A percentile compares a stretch with the other conserved stretches of the same genome.
phyloP scores from a whole-genome alignment of 441 rosid genomes.

The Melianthus villosus region DNA sequence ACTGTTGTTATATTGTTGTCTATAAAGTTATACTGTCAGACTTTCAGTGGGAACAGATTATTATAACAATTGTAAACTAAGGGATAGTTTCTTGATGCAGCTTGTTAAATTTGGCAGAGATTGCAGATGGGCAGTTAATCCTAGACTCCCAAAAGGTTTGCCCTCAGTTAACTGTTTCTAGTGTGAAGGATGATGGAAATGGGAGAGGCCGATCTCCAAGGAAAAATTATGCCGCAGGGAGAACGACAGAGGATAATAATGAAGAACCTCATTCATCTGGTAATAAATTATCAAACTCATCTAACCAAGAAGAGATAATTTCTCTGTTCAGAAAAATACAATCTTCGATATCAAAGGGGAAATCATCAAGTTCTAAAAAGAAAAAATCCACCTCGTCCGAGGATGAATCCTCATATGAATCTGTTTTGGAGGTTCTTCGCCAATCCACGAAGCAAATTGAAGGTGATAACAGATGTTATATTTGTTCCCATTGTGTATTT shows the following conservation, averaged over 20 bases:
- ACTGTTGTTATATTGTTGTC: too few relatives aligned
- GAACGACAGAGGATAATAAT: conserved; percentile 10
- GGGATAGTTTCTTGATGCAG: conserved; percentile 35
- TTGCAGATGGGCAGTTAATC: conserved; percentile 28
- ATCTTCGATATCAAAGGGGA: conserved; percentile 37
- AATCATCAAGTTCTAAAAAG: conserved; percentile 7
- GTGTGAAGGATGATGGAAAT: conserved; percentile 13
- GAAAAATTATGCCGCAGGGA: conserved; percentile 16
- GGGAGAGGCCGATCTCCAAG: conserved; percentile 12
- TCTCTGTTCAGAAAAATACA: conserved; percentile 40
- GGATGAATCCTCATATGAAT: conserved; percentile 15
- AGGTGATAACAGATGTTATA: conserved; percentile 14
- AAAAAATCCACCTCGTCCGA: conserved; percentile 7
- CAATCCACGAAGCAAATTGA: conserved; percentile 12
- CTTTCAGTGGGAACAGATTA: too few relatives aligned
- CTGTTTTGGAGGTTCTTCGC: conserved; percentile 26
- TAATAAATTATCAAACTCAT: conserved; percentile 10
- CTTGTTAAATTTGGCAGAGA: conserved; percentile 57
- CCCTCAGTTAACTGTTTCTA: conserved; percentile 11
- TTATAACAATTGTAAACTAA: too few relatives aligned
- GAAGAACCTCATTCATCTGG: conserved; percentile 9
- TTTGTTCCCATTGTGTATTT: not conserved
- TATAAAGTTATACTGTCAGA: too few relatives aligned
- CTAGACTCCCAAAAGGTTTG: conserved; percentile 7
- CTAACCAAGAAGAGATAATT: conserved; percentile 33